Conservation (phyloP, 1,284 basidiomycete species). For the Agroathelia rolfsii region DNA sequence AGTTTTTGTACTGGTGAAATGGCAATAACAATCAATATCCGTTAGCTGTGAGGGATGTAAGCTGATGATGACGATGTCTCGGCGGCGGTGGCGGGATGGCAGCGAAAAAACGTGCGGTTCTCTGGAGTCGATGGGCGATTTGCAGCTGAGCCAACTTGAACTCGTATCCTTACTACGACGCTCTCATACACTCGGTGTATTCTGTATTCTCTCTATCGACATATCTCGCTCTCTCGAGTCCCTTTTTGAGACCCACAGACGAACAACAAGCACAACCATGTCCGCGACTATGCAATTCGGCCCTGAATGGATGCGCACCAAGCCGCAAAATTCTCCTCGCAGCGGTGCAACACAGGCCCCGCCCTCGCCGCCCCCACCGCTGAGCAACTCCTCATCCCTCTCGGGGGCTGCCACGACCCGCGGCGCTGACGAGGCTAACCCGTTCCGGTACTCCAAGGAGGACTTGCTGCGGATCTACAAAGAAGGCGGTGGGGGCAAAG, state of each 20-base stretch:
- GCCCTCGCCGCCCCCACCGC: conserved; percentile 47
- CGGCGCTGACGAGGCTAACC: conserved; percentile 51
- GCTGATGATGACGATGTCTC: background rate
- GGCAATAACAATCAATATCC: conserved; percentile 9
- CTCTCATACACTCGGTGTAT: too few relatives aligned
- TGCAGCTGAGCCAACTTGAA: conserved; percentile 19
- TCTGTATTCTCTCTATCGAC: too few relatives aligned
- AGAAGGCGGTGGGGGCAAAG: conserved; percentile 64
- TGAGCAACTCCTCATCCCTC: conserved; percentile 39
- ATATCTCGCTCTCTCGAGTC: too few relatives aligned
- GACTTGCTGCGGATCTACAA: conserved; percentile 79
- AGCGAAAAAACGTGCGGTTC: conserved; percentile 4
- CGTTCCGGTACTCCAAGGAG: conserved; percentile 81
- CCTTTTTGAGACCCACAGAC: too few relatives aligned
- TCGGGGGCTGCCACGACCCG: conserved; percentile 45
- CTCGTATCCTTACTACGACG: too few relatives aligned
- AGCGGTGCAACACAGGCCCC: conserved; percentile 37
- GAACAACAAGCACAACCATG: conserved; percentile 58
- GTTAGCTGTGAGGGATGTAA: conserved; percentile 1
- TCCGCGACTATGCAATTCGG: conserved; percentile 75
- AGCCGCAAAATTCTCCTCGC: conserved; percentile 48
- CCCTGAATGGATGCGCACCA: conserved; percentile 83
- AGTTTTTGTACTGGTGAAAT: background rate
- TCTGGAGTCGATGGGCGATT: background rate
- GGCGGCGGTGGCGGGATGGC: background rate